Conservation (phyloP, 352 stramenopile species). For the Phytophthora sansomeana region DNA sequence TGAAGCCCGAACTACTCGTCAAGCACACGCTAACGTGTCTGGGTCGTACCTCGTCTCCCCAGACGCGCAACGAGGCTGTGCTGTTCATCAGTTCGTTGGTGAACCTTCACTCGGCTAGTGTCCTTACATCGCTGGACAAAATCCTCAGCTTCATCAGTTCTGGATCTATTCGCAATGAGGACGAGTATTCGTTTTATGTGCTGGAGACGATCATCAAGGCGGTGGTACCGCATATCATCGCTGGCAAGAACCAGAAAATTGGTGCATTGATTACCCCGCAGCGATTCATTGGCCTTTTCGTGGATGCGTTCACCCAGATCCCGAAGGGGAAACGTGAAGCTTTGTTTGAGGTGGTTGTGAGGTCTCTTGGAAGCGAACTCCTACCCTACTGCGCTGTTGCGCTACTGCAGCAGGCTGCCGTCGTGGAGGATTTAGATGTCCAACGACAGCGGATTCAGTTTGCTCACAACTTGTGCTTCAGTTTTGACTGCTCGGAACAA, state of each 20-base stretch:
- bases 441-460: slow-evolving; percentile 65
- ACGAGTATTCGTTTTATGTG: slow-evolving; percentile 90
- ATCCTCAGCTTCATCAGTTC: slow-evolving; percentile 74
- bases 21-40: slow-evolving; percentile 82
- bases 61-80: slow-evolving; percentile 85
- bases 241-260: slow-evolving; percentile 18
- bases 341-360: slow-evolving; percentile 76
- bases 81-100: slow-evolving; percentile 86
- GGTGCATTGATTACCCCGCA: slow-evolving; percentile 59
- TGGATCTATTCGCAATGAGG: slow-evolving; percentile 72
- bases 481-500: slow-evolving; percentile 64
- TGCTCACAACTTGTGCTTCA: slow-evolving; percentile 69
- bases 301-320: slow-evolving; percentile 77
- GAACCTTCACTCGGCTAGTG: slow-evolving; percentile 73
- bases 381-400: slow-evolving; percentile 65
- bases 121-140: slow-evolving; percentile 80
- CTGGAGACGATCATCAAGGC: slow-evolving; percentile 87
- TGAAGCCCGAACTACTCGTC: slow-evolving; percentile 77
- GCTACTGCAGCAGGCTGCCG: slow-evolving; percentile 54
- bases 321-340: slow-evolving; percentile 58
- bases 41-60: slow-evolving; percentile 64
- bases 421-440: slow-evolving; percentile 39
- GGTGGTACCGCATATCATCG: slow-evolving; percentile 81
- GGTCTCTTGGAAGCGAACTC: slow-evolving; percentile 55
- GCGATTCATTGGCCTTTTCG: slow-evolving; percentile 83